Base-by-base conservation (phyloP, 2,329 filamentous ascomycete genomes). In the Cytospora piceicola region DNA sequence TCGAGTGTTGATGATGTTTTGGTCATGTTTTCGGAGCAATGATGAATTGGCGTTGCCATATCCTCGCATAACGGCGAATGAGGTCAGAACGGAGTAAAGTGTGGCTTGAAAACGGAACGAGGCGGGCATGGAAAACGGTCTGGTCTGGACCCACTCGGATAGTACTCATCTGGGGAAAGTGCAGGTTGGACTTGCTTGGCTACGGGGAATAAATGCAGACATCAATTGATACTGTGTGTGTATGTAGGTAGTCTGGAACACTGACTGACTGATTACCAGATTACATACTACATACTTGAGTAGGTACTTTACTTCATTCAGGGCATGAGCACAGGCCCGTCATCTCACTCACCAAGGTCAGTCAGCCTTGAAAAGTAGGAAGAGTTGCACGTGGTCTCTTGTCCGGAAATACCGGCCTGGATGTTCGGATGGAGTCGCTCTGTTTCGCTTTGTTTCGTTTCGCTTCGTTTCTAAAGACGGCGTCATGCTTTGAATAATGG, bases 11-110 rank as follows among this genome's bases (percentile, higher is more conserved):
- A 42, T 42, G 39, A 42, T 42, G 39, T 15, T 6, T 42, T 42
- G 39, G 20, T 42, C 2, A 42, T 42, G 39, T 20, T 42, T 42
- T 9, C 7, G 39, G 20, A 42, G 39, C 39, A 2, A 42, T n/a
- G 17, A 42, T 42, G 39, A 42, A 20, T n/a, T n/a, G 39, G 17
- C 17, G 17, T 42, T 42, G 17, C 39, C 39, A n/a, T 42, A 42
- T 42, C 39, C 39, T 42, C 39, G 39, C 39, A 42, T 42, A 42
- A 42, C 39, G 39, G 39, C 39, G 39, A 42, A 42, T 42, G 39
- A 5, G 39, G 20, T 1, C 39, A 42, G 39, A 42, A 42, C 39
- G 39, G 39, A 42, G n/a, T 17, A 7, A 42, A 12, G 6, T 17
- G 39, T n/a, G 39, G 39, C 17, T 42, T 42, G 39, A 36, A 42